Evolutionary conservation across 768 basidiomycete species (phyloP), one percentile per base, ranked within the genome.

Genomic region (Brasilioporus rufonigricans): DNA sequence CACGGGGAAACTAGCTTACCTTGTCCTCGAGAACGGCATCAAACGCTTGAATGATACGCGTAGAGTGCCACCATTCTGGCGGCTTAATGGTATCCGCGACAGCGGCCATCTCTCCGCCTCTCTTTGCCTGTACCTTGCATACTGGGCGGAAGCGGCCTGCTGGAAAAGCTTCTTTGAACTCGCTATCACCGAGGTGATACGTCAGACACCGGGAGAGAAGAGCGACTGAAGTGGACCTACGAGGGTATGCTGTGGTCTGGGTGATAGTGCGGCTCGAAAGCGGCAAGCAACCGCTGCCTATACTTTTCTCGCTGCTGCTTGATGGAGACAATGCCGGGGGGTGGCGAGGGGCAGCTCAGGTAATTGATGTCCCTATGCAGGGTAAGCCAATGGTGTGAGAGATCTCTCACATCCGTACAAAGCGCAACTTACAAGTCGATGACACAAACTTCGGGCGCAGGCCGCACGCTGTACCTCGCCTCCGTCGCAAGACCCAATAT

Each of bases 161-260:
- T 8, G 94, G 94, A 74, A 94, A 97, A 2, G 93, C 91, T 65
- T 96, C 90, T 68, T 94, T 95, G 76, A 95, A 92, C 72, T 96
- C 94, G 60, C 91, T 91, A 57, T 35, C 64, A 38, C 61, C 33
- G 43, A 18, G n/a, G 53, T 48, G 53, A 50, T 48, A 33, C 10
- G 31, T 58, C 18, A 55, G 45, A 32, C 38, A 23, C 44, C 5
- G 35, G 11, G 2, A 3, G 5, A 14, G 24, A 10, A 48, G 19
- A 31, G 43, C 10, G 13, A 32, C 18, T 12, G 48, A 39, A 50
- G 39, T 33, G 33, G 35, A 62, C 69, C 32, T 58, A 85, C 85
- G 83, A 86, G 11, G 89, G 86, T 38, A 93, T 81, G 40, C 85
- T 83, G 63, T 93, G 88, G 67, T 93, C 91, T n/a, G 91, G 89